Evolutionary conservation across 768 basidiomycete genomes (phyloP), one percentile per base, ranked within the genome.

Genomic region (Leucocoprinus leucothites): DNA sequence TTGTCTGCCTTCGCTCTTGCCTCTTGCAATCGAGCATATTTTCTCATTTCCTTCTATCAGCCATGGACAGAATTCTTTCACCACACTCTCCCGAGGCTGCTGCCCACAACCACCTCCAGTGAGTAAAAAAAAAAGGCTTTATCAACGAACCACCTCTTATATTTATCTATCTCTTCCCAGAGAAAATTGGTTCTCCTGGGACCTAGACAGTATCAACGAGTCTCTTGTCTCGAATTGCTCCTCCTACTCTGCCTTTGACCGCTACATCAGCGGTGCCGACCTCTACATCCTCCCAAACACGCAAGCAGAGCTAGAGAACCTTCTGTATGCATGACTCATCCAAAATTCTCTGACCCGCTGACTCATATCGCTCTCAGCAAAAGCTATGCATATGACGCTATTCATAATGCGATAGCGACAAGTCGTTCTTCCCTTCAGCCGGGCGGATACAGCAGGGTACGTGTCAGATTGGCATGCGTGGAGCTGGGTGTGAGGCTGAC

Each of bases 221-320:
- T 82, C 82, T 2, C 79, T 91, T 55, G 81, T 91, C 40, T 86
- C 89, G 1, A 82, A 84, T 19, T 88, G 82, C 61, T 88, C 90
- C n/a, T 85, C 89, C 3, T 92, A 92, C 69, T 78, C 86, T 60
- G 87, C 89, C 2, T 82, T 92, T 62, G 81, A 81, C 61, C 85
- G 89, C 51, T 92, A 83, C 61, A 79, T 91, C 46, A 73, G 75
- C 40, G 89, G 87, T 26, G 77, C 80, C 48, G 87, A 91, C 71
- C 71, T 93, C 2, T 84, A 87, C 63, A 77, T 91, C 49, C 63
- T 85, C 8, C 91, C 91, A 16, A 76, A 82, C 31, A 82, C 81
- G 14, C 76, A 80, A 58, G 67, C 64, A 48, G 87, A 91, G 62
- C 80, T 93, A 38, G 85, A 89, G 69, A 83, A 79, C 62, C 79